Evolutionary conservation across 2,329 filamentous ascomycete genomes (phyloP), one percentile per base, ranked within the genome.

Genomic region (Lecanosticta acicola): DNA sequence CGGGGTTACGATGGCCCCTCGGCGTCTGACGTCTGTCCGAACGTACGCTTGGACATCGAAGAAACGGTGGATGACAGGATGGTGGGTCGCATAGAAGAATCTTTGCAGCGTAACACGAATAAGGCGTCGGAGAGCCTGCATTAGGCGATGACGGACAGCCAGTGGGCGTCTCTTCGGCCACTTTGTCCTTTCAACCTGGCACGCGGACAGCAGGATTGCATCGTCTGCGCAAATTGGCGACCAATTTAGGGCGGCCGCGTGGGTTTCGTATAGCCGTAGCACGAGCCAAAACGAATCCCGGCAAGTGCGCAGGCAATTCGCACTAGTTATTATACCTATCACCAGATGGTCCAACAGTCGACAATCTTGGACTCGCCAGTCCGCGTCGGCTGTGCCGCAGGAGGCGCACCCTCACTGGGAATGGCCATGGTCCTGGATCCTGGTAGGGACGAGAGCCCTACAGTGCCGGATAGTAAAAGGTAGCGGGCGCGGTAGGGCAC

Each of bases 191-290:
- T 18, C 14, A 38, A 39, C 37, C 20, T 39, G 37, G 37, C 37
- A 39, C 19, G 37, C 37, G 26, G 16, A 24, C n/a, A 19, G 37
- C 37, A 39, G 37, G 37, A 13, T 39, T 11, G 37, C 37, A 39
- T 35, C 33, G 16, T 37, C 4, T 37, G 35, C 35, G 35, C 35
- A 37, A 24, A 39, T 29, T 45, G 36, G 26, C 39, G 16, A 45
- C 35, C 42, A 45, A 45, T 45, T 21, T 45, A 39, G 34, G 18
- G 20, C 36, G 24, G 19, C 16, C 29, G 40, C 26, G 19, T 42
- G 29, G 32, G 40, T 18, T 38, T 45, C 35, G 42, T 39, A 39
- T 39, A 39, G 42, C 24, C 17, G 42, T 18, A n/a, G 39, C 42
- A 33, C 35, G 42, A 45, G 35, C 42, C 42, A 45, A 21, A 24